phyloP scores from a whole-genome alignment of 768 basidiomycete genomes.

The Phaeotremella skinneri region DNA sequence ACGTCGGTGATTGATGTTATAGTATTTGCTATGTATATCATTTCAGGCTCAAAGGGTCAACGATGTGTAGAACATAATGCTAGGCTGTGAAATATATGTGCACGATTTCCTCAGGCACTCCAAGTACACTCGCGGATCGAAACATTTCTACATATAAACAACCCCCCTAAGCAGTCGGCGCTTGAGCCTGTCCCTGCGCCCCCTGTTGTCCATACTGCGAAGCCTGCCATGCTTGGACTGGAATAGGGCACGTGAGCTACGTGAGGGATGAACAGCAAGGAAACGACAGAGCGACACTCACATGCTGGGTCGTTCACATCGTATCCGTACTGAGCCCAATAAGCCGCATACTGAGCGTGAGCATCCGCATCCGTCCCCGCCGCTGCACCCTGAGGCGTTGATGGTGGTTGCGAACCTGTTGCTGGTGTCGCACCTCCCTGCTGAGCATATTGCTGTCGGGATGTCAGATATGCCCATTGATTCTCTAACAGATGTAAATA shows the following conservation, averaged over 20 bases:
- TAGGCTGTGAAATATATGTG: not conserved
- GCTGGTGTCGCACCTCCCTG: constrained; percentile 21
- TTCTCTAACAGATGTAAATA: not conserved
- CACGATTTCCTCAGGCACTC: not conserved
- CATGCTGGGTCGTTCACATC: constrained; percentile 51
- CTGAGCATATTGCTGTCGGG: constrained; percentile 29
- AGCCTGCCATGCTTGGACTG: constrained; percentile 50
- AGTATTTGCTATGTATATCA: not conserved
- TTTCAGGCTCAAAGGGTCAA: not conserved
- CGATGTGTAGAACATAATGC: not conserved
- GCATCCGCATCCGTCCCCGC: constrained; percentile 31
- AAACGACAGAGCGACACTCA: constrained; percentile 29
- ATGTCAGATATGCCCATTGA: not conserved
- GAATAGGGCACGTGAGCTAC: too few relatives aligned
- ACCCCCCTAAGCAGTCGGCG: constrained; percentile 6
- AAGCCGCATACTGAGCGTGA: constrained; percentile 47
- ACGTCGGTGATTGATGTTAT: not conserved
- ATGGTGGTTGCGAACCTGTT: constrained; percentile 16
- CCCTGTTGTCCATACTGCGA: constrained; percentile 42
- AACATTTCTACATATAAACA: not conserved
- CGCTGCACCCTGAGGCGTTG: constrained; percentile 27
- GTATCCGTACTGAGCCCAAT: constrained; percentile 51
- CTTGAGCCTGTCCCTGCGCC: constrained; percentile 21
- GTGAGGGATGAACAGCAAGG: not conserved
- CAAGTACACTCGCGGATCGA: not conserved